Conservation (phyloP, 257 asterid genomes). For the Penstemon barbatus region DNA sequence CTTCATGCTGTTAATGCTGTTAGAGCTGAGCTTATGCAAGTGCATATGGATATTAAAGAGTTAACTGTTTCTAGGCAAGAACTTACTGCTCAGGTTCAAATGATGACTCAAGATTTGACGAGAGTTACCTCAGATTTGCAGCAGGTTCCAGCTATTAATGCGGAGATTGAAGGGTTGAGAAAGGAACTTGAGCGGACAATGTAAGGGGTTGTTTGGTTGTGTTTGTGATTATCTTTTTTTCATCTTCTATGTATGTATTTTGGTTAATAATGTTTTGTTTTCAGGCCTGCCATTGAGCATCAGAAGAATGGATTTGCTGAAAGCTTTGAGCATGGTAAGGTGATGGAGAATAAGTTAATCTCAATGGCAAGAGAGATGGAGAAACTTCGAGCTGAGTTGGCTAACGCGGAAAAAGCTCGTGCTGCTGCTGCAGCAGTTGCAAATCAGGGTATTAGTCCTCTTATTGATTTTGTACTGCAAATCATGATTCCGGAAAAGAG, state of each 20-base stretch:
- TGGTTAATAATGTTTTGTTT: slow-evolving; percentile 17
- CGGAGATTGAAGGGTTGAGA: slow-evolving; percentile 67
- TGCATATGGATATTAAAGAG: slow-evolving; percentile 73
- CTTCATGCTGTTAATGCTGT: slow-evolving; percentile 64
- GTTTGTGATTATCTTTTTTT: slow-evolving; percentile 9
- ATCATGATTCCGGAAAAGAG: slow-evolving; percentile 4
- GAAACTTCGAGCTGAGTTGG: slow-evolving; percentile 92
- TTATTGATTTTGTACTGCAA: slow-evolving; percentile 12
- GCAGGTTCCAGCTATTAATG: slow-evolving; percentile 75
- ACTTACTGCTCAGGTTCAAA: slow-evolving; percentile 68
- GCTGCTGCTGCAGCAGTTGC: slow-evolving; percentile 52
- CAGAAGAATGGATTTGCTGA: slow-evolving; percentile 91
- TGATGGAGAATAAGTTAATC: slow-evolving; percentile 80
- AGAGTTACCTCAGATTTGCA: slow-evolving; percentile 76
- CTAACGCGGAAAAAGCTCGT: slow-evolving; percentile 80
- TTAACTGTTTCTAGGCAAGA: slow-evolving; percentile 77
- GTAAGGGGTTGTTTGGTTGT: slow-evolving; percentile 32
- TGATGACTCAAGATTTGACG: slow-evolving; percentile 84
- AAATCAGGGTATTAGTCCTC: slow-evolving; percentile 58
- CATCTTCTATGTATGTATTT: not conserved
- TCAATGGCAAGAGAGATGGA: slow-evolving; percentile 92
- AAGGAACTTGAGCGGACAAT: slow-evolving; percentile 80
- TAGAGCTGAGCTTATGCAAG: slow-evolving; percentile 86
- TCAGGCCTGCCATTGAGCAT: slow-evolving; percentile 85
- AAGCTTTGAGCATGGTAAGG: slow-evolving; percentile 88